Base-by-base conservation (phyloP, 2,329 filamentous ascomycete genomes). In the Shiraia bambusicola region DNA sequence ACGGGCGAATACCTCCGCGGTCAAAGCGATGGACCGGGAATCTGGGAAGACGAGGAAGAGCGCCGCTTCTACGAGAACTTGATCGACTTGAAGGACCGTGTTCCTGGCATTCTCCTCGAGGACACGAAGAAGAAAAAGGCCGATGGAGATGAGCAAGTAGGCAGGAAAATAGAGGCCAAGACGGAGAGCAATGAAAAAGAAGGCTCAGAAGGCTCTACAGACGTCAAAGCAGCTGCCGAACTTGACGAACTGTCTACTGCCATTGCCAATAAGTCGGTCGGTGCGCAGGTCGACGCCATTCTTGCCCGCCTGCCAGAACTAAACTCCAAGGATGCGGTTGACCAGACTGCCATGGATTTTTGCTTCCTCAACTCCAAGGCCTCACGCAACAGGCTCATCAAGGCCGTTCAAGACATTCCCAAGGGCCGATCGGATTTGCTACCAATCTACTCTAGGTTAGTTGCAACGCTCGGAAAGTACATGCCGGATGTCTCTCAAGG, bases 11-110 rank as follows among this genome's bases (percentile, higher is more conserved):
- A 96, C 61, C 76, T 97, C 28, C 86, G 89, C 27, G 91, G 90
- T 10, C 88, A 94, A 65, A 86, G 85, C 15, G 92, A 97, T 45
- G 91, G 90, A 14, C 81, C 91, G 16, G 93, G 93, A 0, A 97
- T 98, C 49, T 98, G 93, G 93, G 91, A 96, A 72, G 93, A 98
- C 58, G 93, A 98, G 63, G 93, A 98, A 40, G 92, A 98, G 70
- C 84, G 93, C 45, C 87, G 93, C 47, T 98, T 98, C 67, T 98
- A 98, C 71, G 93, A 98, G 73, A 97, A 96, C 52, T 71, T 98
- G 9, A 87, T 95, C 10, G 93, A 98, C 63, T 75, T 98, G 12
- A 95, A 94, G 64, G 93, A 94, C 56, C 94, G 95, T 57, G 93
- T 98, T 2, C 94, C 93, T 0, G 86, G 86, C 1, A 94, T 98